Percentiles rank a stretch among this genome's conserved stretches.
phyloP scores from a whole-genome alignment of 768 basidiomycete species.

The Suillus decipiens region DNA sequence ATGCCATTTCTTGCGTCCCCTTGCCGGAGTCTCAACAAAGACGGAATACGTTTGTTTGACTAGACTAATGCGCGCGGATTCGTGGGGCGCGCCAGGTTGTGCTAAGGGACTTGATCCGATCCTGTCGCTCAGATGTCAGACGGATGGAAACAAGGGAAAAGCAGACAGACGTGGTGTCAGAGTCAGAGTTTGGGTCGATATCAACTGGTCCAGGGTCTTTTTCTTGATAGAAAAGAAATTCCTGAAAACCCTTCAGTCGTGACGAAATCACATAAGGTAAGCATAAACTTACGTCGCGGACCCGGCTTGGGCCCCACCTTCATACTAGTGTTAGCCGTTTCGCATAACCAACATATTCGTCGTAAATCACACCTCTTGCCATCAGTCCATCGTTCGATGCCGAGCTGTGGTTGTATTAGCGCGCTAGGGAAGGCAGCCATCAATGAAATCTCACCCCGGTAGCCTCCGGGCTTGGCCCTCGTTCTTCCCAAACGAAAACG shows the following conservation, averaged over 20 bases:
- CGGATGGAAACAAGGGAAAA: not conserved
- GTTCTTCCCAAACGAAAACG: constrained; percentile 85
- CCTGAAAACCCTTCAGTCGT: constrained; percentile 40
- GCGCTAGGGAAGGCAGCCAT: constrained; percentile 6
- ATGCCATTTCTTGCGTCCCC: constrained; percentile 80
- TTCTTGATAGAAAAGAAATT: constrained; percentile 78
- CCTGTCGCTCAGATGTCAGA: constrained; percentile 21
- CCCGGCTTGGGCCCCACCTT: constrained; percentile 78
- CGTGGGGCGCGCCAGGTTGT: constrained; percentile 27
- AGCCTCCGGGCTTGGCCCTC: constrained; percentile 64
- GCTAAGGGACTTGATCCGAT: constrained; percentile 32
- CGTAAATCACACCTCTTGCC: constrained; percentile 45
- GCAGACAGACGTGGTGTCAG: constrained; percentile 47
- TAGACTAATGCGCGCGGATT: constrained; percentile 47
- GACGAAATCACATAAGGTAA: not conserved
- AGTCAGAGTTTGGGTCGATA: constrained; percentile 50
- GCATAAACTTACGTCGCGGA: constrained; percentile 60
- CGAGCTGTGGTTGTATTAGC: constrained; percentile 46
- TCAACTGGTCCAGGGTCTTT: constrained; percentile 55
- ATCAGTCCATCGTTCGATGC: constrained; percentile 83
- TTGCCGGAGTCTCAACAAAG: constrained; percentile 59
- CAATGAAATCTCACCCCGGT: constrained; percentile 52
- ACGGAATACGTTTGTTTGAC: constrained; percentile 84
- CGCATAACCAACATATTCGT: not conserved
- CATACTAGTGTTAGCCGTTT: constrained; percentile 1